These are phyloP conservation scores for Vigna reflexopilosa DNA, from an alignment of 306 rosid genomes.

Conservation along the genomic window DNA sequence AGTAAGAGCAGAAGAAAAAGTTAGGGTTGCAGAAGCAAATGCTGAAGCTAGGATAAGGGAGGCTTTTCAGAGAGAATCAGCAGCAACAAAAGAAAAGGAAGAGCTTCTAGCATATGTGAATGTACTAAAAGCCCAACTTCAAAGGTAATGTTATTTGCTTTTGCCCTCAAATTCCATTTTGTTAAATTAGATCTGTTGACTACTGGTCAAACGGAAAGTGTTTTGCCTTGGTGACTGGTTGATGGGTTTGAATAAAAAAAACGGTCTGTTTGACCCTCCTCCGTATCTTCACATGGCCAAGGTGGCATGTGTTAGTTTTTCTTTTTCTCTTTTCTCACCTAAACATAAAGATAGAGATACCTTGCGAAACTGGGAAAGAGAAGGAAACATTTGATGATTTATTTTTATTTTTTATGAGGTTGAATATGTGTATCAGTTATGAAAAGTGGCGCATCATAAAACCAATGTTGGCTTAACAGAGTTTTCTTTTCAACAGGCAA, in stretches of 20 bases:
- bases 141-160: constrained; percentile 70
- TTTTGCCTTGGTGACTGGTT: no score
- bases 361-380: constrained; percentile 13
- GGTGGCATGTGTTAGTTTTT: no score
- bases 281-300: no score
- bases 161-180: constrained; percentile 19
- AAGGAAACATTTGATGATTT: constrained; percentile 10
- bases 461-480: constrained; percentile 32
- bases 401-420: not conserved
- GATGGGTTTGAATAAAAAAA: no score
- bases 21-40: constrained; percentile 79
- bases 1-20: constrained; percentile 92
- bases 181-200: constrained; percentile 11
- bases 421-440: constrained; percentile 22
- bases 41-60: constrained; percentile 86
- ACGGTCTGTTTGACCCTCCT: no score
- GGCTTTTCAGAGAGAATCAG: constrained; percentile 71
- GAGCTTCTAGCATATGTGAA: constrained; percentile 88
- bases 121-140: constrained; percentile 83
- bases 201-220: not conserved
- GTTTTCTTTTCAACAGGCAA: constrained; percentile 62
- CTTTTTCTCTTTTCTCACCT: not conserved
- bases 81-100: constrained; percentile 78
- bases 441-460: constrained; percentile 33
- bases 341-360: constrained; percentile 25